Conservation (phyloP, 352 stramenopile species). For the Phytophthora aleatoria region DNA sequence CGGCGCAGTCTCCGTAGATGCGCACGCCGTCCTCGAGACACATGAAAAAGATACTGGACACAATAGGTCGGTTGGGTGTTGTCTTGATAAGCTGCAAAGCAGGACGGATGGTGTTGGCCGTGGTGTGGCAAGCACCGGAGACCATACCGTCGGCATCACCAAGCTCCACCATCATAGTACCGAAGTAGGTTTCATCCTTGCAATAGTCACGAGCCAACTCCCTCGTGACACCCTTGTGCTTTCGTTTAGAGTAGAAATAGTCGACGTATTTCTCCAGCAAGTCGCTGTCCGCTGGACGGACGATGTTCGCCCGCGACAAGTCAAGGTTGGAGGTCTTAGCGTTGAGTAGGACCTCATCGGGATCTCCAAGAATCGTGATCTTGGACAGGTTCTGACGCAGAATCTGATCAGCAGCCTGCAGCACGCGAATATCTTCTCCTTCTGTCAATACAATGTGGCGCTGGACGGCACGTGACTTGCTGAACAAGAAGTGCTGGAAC, state of each 20-base stretch:
- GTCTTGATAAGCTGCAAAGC: slow-evolving; percentile 91
- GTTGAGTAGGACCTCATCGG: slow-evolving; percentile 62
- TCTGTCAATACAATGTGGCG: slow-evolving; percentile 87
- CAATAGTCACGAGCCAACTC: slow-evolving; percentile 56
- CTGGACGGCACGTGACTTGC: slow-evolving; percentile 70
- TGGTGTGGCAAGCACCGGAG: slow-evolving; percentile 83
- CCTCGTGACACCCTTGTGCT: slow-evolving; percentile 82
- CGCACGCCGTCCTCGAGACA: slow-evolving; percentile 78
- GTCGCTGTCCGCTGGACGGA: slow-evolving; percentile 54
- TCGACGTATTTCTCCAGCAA: slow-evolving; percentile 68
- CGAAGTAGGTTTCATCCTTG: slow-evolving; percentile 79
- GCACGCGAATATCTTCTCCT: slow-evolving; percentile 78
- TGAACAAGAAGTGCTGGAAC: slow-evolving; percentile 87
- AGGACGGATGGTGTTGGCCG: slow-evolving; percentile 88
- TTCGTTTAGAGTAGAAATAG: slow-evolving; percentile 75
- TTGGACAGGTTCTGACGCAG: slow-evolving; percentile 67
- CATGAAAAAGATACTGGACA: slow-evolving; percentile 91
- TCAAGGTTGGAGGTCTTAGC: slow-evolving; percentile 72
- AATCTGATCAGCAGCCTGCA: slow-evolving; percentile 80
- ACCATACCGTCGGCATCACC: slow-evolving; percentile 88
- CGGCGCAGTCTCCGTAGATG: slow-evolving; percentile 86
- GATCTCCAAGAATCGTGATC: slow-evolving; percentile 80
- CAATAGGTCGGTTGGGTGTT: slow-evolving; percentile 57
- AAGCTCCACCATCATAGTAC: slow-evolving; percentile 85
- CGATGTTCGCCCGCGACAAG: slow-evolving; percentile 59